Evolutionary conservation across 2,329 filamentous ascomycete species (phyloP).

Genomic region (Aspergillus caelatus): DNA sequence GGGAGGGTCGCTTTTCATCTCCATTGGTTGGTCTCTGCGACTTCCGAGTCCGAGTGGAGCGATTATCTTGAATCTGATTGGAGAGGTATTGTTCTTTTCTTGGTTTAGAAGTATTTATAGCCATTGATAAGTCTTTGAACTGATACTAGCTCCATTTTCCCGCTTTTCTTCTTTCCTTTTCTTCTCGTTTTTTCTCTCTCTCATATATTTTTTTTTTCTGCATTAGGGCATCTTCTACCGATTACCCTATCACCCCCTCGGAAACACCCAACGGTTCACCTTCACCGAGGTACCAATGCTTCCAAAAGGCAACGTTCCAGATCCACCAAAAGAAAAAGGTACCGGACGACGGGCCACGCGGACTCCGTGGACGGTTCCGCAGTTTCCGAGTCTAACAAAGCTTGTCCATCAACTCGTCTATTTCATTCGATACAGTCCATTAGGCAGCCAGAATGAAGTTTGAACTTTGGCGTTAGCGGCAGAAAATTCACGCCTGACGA

Average conservation of each 20-base stretch:
- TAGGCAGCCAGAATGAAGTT: background rate
- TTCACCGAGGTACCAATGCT: background rate
- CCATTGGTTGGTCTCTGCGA: background rate
- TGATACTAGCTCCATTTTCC: background rate
- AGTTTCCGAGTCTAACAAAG: background rate
- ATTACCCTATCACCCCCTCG: background rate
- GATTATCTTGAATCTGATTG: background rate
- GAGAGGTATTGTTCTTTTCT: background rate
- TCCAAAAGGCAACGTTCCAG: no score
- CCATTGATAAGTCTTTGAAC: background rate
- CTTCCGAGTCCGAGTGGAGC: conserved; percentile 1
- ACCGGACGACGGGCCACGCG: background rate
- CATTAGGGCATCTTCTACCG: background rate
- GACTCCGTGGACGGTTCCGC: background rate
- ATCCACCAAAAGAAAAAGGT: background rate
- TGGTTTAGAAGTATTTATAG: background rate
- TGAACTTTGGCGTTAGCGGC: background rate
- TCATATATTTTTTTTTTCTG: background rate
- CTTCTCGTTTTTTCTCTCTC: background rate
- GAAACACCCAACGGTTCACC: background rate
- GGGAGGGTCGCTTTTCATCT: background rate
- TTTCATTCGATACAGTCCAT: background rate
- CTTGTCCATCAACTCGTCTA: background rate
- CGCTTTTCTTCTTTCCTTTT: background rate
- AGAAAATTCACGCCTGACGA: background rate